Base-by-base conservation (phyloP, 2,329 filamentous ascomycete species). In the Paracorniculantispora psalliotae region DNA sequence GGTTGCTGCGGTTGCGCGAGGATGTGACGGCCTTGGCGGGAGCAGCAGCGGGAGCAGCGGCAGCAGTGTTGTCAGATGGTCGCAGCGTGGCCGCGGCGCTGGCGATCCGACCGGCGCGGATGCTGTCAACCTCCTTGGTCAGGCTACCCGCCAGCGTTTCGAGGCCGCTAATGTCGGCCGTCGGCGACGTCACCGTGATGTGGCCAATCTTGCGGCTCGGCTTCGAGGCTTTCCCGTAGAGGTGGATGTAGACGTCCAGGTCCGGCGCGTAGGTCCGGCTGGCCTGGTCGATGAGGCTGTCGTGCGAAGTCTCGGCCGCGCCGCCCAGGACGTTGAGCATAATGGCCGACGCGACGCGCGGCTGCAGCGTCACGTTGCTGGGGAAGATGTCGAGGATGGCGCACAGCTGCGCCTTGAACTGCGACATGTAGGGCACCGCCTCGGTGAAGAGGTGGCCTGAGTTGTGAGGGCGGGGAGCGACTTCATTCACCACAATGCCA, bases 361-460 rank as follows among this genome's bases (percentile, higher is more conserved):
- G 86, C 69, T 79, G 73, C 15, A 91, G 77, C 37, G 79, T 73
- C 43, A 75, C 68, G 28, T 80, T 80, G 25, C 81, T 79, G 1
- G 82, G 83, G 21, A 88, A 79, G 62, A 77, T 73, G 59, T 79
- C 90, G 39, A 96, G 82, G 62, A 99, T 93, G 1, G 93, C 86
- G 61, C 88, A 85, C 10, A 97, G 83, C 70, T 99, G 92, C 2
- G 91, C 89, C 71, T 94, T 91, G 74, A 91, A 99, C 73, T 99
- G 94, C 0, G 92, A 96, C 76, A 87, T 81, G 61, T 93, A 84
- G 0, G 87, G 86, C 51, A 94, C 91, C 4, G 91, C 90, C 76
- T 99, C 93, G 64, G 97, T 97, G 2, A 90, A 96, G 75, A 92
- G 93, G 74, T 97, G 94, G 0, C 94, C 94, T 0, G 91, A 96